A percentile compares a stretch with the other conserved stretches of the same genome.
Conservation (phyloP, 2,329 filamentous ascomycete species). For the Incumbomyces lentus region DNA sequence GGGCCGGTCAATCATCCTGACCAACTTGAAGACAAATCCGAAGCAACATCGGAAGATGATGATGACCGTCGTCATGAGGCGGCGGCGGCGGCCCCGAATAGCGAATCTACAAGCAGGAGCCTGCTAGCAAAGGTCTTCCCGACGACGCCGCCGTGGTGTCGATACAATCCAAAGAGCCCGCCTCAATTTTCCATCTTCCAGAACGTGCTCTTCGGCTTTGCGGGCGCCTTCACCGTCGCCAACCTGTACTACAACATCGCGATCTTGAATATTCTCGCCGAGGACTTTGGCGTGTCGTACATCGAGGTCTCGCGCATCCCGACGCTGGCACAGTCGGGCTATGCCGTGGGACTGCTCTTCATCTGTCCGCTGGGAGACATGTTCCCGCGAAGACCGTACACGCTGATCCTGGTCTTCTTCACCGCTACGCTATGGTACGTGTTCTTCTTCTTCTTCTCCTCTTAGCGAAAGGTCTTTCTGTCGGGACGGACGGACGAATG, state of each 20-base stretch:
- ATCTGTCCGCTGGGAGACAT: conserved; percentile 66
- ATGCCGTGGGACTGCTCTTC: conserved; percentile 62
- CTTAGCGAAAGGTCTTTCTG: too few relatives aligned
- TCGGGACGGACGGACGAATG: too few relatives aligned
- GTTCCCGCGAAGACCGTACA: conserved; percentile 54
- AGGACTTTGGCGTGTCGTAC: conserved; percentile 59
- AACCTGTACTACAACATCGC: conserved; percentile 76
- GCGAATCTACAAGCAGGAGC: neutral
- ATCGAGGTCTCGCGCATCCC: conserved; percentile 59
- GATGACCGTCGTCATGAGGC: too few relatives aligned
- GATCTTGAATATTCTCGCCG: conserved; percentile 63
- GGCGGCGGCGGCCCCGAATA: too few relatives aligned
- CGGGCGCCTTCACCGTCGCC: conserved; percentile 59
- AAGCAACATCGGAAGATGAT: too few relatives aligned
- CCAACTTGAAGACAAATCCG: too few relatives aligned
- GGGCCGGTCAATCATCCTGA: too few relatives aligned
- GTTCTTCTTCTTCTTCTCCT: too few relatives aligned
- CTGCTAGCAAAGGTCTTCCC: conserved; percentile 36
- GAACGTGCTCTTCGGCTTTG: conserved; percentile 42
- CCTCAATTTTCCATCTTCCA: conserved; percentile 57
- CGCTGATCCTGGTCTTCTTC: conserved; percentile 54
- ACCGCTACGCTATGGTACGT: conserved; percentile 57
- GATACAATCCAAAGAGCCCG: conserved; percentile 57
- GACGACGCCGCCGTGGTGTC: conserved; percentile 55
- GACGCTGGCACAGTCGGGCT: conserved; percentile 69